Percentiles rank a stretch among this genome's conserved stretches.
Conservation (phyloP, 2,329 filamentous ascomycete genomes). For the Huntiella savannae region DNA sequence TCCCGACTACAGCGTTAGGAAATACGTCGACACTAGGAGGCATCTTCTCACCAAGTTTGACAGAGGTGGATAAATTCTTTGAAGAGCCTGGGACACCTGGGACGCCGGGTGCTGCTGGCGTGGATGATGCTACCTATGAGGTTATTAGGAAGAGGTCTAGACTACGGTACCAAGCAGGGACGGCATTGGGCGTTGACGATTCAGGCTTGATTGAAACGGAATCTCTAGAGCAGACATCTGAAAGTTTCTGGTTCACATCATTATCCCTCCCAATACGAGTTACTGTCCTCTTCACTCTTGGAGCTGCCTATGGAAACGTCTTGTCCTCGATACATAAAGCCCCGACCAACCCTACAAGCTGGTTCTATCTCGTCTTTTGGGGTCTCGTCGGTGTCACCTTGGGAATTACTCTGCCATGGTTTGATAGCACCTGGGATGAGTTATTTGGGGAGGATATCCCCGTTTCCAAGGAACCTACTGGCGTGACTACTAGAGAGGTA, state of each 20-base stretch:
- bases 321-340: slow-evolving; percentile 3
- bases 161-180: slow-evolving; percentile 10
- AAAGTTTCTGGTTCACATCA: slow-evolving; percentile 10
- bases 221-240: background rate
- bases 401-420: slow-evolving; percentile 64
- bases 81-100: slow-evolving; percentile 50
- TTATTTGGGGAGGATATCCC: slow-evolving; percentile 21
- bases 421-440: slow-evolving; percentile 57
- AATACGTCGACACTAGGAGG: slow-evolving; percentile 71
- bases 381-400: slow-evolving; percentile 58
- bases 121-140: slow-evolving; percentile 27
- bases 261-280: slow-evolving; percentile 39
- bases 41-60: slow-evolving; percentile 60
- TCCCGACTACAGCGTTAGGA: slow-evolving; percentile 19
- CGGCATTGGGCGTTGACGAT: background rate
- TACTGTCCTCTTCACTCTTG: slow-evolving; percentile 54
- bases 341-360: slow-evolving; percentile 18
- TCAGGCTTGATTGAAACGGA: background rate
- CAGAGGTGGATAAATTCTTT: slow-evolving; percentile 27
- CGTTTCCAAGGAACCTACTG: slow-evolving; percentile 18
- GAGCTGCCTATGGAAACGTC: slow-evolving; percentile 26
- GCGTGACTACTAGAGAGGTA: slow-evolving; percentile 14
- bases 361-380: slow-evolving; percentile 63
- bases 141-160: slow-evolving; percentile 24
- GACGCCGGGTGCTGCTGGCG: slow-evolving; percentile 46